Conservation (phyloP, 164 flowering plant species). For the Vitis rotundifolia region DNA sequence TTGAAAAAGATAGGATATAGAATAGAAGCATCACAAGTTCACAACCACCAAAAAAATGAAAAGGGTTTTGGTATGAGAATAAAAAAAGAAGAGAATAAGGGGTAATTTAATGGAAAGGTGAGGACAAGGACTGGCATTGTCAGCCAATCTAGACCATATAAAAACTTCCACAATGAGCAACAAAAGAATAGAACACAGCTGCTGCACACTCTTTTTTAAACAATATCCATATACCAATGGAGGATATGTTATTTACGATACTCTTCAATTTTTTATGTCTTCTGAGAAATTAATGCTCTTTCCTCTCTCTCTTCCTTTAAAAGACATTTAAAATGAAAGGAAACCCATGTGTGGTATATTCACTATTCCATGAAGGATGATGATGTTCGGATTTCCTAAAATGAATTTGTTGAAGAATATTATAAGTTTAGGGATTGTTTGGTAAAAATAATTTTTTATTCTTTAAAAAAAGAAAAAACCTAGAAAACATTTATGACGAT, state of each 20-base stretch:
- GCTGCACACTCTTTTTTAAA: not conserved
- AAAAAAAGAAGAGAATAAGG: not conserved
- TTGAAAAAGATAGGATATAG: not conserved
- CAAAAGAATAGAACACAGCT: constrained; percentile 23
- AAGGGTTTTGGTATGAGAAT: not conserved
- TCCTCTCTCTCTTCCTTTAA: no score
- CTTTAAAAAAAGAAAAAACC: no score
- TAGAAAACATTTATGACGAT: no score
- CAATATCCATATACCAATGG: not conserved
- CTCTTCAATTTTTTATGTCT: no score
- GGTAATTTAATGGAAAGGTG: constrained; percentile 10
- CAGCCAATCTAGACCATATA: constrained; percentile 26
- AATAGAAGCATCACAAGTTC: constrained; percentile 19
- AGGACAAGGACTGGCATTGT: constrained; percentile 35
- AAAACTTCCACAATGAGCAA: constrained; percentile 3
- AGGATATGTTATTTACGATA: not conserved
- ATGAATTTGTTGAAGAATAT: no score
- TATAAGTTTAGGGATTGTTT: no score
- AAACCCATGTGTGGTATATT: no score
- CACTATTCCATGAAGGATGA: no score
- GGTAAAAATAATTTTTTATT: no score
- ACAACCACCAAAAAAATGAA: constrained; percentile 15
- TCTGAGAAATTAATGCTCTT: no score
- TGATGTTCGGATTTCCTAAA: no score
- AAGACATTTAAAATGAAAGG: no score